These are phyloP conservation scores for Lactuca sativa DNA, from an alignment of 129 eudicot species.

Conservation along the genomic window DNA sequence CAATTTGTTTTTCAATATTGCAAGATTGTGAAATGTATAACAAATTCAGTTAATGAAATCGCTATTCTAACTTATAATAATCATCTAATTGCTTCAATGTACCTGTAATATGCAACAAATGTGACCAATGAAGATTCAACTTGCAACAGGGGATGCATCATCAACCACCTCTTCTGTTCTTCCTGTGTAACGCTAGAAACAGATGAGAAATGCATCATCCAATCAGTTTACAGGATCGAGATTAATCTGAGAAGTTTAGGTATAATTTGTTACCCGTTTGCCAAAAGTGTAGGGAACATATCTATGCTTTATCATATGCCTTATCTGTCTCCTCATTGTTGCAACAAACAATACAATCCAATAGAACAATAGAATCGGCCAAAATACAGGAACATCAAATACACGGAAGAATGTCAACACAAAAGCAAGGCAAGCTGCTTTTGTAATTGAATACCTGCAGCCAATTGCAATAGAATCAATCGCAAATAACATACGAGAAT, in stretches of 20 bases:
- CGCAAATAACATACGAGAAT: background rate
- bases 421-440: constrained; percentile 71
- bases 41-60: no score
- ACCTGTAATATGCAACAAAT: background rate
- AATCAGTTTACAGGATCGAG: background rate
- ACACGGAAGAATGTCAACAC: constrained; percentile 63
- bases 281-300: constrained; percentile 74
- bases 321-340: constrained; percentile 74
- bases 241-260: background rate
- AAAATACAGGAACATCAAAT: constrained; percentile 82
- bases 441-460: constrained; percentile 61
- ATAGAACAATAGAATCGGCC: constrained; percentile 79
- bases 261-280: constrained; percentile 55
- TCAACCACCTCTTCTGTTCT: constrained; percentile 54
- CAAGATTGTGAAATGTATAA: no score
- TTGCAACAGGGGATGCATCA: constrained; percentile 42
- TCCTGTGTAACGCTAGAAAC: constrained; percentile 69
- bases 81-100: no score
- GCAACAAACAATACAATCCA: constrained; percentile 64
- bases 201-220: background rate
- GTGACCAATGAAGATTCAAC: constrained; percentile 21
- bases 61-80: background rate
- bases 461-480: background rate
- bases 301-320: constrained; percentile 81
- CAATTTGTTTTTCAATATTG: no score